phyloP scores from a whole-genome alignment of 129 eudicot species.

The Chrysanthemum lavandulifolium region DNA sequence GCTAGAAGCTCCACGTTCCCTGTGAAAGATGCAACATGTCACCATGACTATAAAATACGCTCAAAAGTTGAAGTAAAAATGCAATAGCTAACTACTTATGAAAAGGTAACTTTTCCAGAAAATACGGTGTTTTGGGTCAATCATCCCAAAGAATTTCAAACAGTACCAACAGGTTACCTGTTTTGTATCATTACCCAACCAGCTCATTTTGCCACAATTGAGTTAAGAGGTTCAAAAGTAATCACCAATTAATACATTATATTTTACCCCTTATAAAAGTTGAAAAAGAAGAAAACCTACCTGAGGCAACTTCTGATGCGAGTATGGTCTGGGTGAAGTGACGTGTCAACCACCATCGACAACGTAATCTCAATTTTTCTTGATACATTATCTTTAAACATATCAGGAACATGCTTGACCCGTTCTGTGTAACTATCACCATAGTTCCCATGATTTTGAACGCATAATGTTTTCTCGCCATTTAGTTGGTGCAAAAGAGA shows the following conservation, averaged over 20 bases:
- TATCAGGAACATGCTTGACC: conserved; percentile 30
- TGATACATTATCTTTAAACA: conserved; percentile 38
- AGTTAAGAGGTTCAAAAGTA: neutral
- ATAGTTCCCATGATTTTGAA: neutral
- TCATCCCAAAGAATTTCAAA: neutral
- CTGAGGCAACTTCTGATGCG: conserved; percentile 62
- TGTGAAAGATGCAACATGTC: conserved; percentile 2
- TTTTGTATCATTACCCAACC: neutral
- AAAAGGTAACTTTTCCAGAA: neutral
- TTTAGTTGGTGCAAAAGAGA: too few species aligned
- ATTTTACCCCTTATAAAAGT: neutral
- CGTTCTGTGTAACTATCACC: conserved; percentile 22
- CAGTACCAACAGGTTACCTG: neutral
- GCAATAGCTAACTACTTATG: too few species aligned
- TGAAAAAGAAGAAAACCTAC: conserved; percentile 29
- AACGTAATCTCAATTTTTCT: conserved; percentile 66
- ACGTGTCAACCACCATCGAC: conserved; percentile 83
- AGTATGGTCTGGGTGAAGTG: conserved; percentile 59
- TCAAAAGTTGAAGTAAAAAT: too few species aligned
- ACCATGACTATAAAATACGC: neutral
- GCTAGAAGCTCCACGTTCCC: conserved; percentile 34
- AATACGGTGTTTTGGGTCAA: neutral
- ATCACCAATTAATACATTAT: neutral
- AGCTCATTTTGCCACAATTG: neutral
- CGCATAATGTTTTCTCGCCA: too few species aligned